phyloP scores from a whole-genome alignment of 1,284 basidiomycete genomes.

The Tremellales sp. region DNA sequence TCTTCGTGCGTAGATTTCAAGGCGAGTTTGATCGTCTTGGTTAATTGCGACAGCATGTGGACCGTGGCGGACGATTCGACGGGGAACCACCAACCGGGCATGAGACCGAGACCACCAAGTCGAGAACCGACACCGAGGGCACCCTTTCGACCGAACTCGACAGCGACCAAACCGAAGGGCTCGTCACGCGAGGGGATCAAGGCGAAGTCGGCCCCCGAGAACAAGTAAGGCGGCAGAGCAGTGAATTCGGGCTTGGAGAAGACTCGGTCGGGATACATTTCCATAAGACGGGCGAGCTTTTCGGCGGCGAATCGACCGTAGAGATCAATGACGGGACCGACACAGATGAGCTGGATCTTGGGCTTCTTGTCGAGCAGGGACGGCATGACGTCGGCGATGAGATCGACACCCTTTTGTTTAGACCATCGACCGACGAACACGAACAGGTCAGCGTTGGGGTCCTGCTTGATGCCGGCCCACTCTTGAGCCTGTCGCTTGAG shows the following conservation, averaged over 20 bases:
- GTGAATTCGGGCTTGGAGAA: slow-evolving; percentile 93
- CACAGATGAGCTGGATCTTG: slow-evolving; percentile 77
- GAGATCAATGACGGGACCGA: slow-evolving; percentile 88
- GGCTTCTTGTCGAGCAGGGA: slow-evolving; percentile 77
- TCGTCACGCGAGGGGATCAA: slow-evolving; percentile 91
- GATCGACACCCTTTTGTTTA: slow-evolving; percentile 91
- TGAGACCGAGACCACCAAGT: slow-evolving; percentile 85
- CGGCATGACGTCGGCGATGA: slow-evolving; percentile 91
- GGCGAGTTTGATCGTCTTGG: slow-evolving; percentile 89
- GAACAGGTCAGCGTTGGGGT: slow-evolving; percentile 80
- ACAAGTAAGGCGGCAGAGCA: slow-evolving; percentile 82
- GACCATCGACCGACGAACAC: slow-evolving; percentile 96
- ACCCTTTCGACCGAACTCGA: slow-evolving; percentile 92
- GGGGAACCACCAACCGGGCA: slow-evolving; percentile 98
- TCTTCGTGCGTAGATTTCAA: slow-evolving; percentile 85
- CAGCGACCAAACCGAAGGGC: slow-evolving; percentile 88
- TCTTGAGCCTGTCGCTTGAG: slow-evolving; percentile 85
- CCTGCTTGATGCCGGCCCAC: slow-evolving; percentile 87
- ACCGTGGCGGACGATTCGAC: slow-evolving; percentile 84
- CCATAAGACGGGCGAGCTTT: slow-evolving; percentile 85
- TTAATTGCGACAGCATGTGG: slow-evolving; percentile 90
- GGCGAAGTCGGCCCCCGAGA: slow-evolving; percentile 89
- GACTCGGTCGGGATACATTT: slow-evolving; percentile 86
- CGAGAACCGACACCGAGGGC: slow-evolving; percentile 88
- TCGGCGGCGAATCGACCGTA: slow-evolving; percentile 91